Evolutionary conservation across 2,329 filamentous ascomycete species (phyloP).

Genomic region (Exophiala viscosa): DNA sequence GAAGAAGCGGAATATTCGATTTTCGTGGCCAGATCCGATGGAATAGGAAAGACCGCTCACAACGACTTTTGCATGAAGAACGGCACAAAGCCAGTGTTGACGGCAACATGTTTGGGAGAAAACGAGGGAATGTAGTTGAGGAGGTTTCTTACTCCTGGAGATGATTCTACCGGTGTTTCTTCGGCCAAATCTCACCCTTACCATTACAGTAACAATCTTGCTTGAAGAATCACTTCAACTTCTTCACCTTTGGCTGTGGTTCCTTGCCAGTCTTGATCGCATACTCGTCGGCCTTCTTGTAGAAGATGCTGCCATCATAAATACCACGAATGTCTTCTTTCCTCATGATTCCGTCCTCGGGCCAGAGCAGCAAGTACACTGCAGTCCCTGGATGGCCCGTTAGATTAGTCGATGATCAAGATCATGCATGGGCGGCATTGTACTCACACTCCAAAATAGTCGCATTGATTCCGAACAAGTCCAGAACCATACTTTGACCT

Average conservation of each 20-base stretch:
- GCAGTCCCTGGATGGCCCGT: conserved; percentile 20
- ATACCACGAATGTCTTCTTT: conserved; percentile 32
- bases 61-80: too few species aligned
- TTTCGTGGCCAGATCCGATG: conserved; percentile 10
- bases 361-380: conserved; percentile 33
- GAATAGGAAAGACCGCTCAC: too few species aligned
- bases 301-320: conserved; percentile 27
- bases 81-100: too few species aligned
- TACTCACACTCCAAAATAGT: conserved; percentile 42
- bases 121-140: too few species aligned
- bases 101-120: too few species aligned
- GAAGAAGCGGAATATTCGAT: conserved; percentile 18
- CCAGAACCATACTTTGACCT: conserved; percentile 38
- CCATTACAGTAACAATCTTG: too few species aligned
- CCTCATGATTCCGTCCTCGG: conserved; percentile 31
- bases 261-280: not conserved
- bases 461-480: conserved; percentile 46
- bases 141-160: too few species aligned
- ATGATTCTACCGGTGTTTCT: too few species aligned
- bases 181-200: too few species aligned
- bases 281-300: not conserved
- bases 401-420: not conserved
- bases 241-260: not conserved
- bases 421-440: too few species aligned
- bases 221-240: too few species aligned